phyloP scores from a whole-genome alignment of 768 basidiomycete species.

The Termitomyces eurrhizus region DNA sequence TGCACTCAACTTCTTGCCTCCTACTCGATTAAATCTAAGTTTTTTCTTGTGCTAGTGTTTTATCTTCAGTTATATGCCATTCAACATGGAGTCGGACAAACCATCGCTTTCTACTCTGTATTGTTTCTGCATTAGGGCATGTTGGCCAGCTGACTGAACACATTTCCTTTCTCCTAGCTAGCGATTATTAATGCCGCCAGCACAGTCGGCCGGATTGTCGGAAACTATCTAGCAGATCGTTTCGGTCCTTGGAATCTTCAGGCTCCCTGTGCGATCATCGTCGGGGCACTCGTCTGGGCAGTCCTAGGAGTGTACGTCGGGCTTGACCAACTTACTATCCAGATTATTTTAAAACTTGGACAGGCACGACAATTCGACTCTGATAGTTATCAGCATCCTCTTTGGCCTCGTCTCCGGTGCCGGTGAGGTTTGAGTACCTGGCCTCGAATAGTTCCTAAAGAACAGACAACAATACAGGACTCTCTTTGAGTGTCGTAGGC shows the following conservation, averaged over 20 bases:
- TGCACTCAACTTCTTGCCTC: constrained; percentile 5
- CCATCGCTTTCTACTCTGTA: constrained; percentile 16
- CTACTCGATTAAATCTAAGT: background rate
- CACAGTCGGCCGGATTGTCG: constrained; percentile 29
- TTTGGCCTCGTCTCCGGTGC: constrained; percentile 47
- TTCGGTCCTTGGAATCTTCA: constrained; percentile 28
- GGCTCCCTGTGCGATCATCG: background rate
- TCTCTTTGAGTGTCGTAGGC: background rate
- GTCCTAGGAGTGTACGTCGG: constrained; percentile 28
- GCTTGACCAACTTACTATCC: background rate
- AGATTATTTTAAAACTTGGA: background rate
- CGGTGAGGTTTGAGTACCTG: constrained; percentile 24
- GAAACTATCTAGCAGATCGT: constrained; percentile 29
- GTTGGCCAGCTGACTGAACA: no score
- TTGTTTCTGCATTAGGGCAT: no score
- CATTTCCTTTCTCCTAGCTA: constrained; percentile 21
- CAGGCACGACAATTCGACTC: constrained; percentile 29
- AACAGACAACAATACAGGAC: background rate
- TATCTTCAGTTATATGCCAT: constrained; percentile 17
- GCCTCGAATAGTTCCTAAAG: background rate
- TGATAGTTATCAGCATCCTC: constrained; percentile 37
- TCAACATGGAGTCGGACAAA: constrained; percentile 18
- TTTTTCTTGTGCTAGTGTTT: background rate
- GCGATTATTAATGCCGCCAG: constrained; percentile 32
- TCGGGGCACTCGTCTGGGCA: constrained; percentile 27